A percentile compares a stretch with the other conserved stretches of the same genome.
These are phyloP conservation scores for Tremella mesenterica DNA, from an alignment of 768 basidiomycete species.

Conservation along the genomic window DNA sequence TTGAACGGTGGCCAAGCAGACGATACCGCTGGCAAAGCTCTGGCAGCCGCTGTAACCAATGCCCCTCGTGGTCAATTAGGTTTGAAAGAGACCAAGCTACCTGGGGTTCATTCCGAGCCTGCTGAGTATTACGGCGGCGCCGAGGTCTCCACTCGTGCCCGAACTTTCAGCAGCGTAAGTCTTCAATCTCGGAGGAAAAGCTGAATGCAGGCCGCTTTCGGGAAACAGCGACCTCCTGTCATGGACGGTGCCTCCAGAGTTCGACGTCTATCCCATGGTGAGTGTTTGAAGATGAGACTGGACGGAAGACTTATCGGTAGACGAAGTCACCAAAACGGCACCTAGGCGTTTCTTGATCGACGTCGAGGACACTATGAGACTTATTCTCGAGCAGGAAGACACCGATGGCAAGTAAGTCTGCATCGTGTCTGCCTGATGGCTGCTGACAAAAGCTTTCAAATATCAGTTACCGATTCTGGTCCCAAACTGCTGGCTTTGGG, in stretches of 20 bases:
- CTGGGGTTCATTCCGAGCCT: constrained; percentile 57
- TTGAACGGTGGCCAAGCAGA: constrained; percentile 6
- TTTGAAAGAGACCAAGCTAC: constrained; percentile 21
- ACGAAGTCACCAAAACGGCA: constrained; percentile 69
- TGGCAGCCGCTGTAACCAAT: not conserved
- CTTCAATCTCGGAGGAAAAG: not conserved
- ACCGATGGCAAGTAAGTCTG: constrained; percentile 68
- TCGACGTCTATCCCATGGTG: constrained; percentile 74
- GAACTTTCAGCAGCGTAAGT: constrained; percentile 79
- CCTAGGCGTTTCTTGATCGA: constrained; percentile 90
- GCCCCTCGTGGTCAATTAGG: constrained; percentile 20
- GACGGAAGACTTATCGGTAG: constrained; percentile 16
- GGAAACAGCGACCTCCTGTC: constrained; percentile 59
- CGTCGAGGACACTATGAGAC: constrained; percentile 93
- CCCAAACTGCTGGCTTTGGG: constrained; percentile 94
- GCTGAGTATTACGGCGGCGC: constrained; percentile 72
- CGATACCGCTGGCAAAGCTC: constrained; percentile 6
- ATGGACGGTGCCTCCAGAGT: constrained; percentile 69
- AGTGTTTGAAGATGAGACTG: constrained; percentile 2
- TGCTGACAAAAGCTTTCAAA: constrained; percentile 46
- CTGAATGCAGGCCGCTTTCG: constrained; percentile 66
- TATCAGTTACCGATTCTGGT: constrained; percentile 89
- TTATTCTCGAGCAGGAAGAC: constrained; percentile 94
- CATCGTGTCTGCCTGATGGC: no score
- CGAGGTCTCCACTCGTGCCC: constrained; percentile 67